phyloP scores from a whole-genome alignment of 73 alveolate genomes.

The Symbiodinium pilosum region DNA sequence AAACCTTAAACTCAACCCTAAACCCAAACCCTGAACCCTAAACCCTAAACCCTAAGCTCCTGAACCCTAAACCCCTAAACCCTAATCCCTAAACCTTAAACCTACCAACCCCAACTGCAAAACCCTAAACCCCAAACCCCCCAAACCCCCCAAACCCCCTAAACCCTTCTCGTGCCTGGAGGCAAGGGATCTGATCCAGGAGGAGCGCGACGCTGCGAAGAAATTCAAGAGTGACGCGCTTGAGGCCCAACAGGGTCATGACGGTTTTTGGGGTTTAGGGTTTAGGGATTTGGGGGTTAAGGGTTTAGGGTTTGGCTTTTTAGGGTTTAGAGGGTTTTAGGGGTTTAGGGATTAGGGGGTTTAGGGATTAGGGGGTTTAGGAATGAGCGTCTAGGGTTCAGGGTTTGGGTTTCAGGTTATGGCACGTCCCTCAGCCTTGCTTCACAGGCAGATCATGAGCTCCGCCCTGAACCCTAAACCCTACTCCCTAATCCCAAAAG shows the following conservation, averaged over 20 bases:
- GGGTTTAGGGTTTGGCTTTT: not conserved
- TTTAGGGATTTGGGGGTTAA: not conserved
- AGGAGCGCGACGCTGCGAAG: conserved; percentile 6
- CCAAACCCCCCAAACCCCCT: too few species aligned
- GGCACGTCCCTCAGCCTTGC: too few species aligned
- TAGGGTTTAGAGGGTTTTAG: not conserved
- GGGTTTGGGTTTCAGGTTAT: not conserved
- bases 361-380: not conserved
- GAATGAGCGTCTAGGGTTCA: not conserved
- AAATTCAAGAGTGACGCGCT: not conserved
- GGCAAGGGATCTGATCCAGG: not conserved
- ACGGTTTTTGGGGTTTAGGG: not conserved
- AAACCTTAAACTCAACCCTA: too few species aligned
- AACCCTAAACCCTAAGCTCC: too few species aligned
- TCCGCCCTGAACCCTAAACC: too few species aligned
- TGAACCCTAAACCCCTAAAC: not conserved
- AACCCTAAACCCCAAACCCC: too few species aligned
- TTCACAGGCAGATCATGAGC: too few species aligned
- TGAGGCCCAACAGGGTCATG: not conserved
- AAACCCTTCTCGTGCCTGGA: too few species aligned
- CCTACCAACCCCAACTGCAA: too few species aligned
- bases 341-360: conserved; percentile 4
- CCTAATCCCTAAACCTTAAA: too few species aligned
- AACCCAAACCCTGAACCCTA: too few species aligned
- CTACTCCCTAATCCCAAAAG: too few species aligned